Conservation (phyloP, 1,284 basidiomycete genomes). For the Tranzscheliella williamsii region DNA sequence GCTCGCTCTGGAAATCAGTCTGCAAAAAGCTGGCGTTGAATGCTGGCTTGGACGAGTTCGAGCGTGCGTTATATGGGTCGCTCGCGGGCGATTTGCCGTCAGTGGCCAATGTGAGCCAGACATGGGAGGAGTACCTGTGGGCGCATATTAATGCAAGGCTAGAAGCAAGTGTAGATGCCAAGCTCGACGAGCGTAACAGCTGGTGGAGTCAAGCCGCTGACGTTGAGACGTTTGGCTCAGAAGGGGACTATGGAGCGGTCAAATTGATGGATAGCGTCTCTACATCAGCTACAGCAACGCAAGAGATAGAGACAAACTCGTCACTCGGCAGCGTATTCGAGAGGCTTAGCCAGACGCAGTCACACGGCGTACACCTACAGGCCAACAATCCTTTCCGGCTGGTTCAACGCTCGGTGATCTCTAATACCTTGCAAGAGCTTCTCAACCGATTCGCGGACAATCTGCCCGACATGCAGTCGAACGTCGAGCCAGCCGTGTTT, state of each 20-base stretch:
- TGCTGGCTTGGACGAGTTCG: constrained; percentile 71
- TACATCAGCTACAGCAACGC: constrained; percentile 1
- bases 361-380: constrained; percentile 42
- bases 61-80: constrained; percentile 83
- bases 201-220: constrained; percentile 62
- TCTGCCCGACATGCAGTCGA: constrained; percentile 41
- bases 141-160: constrained; percentile 81
- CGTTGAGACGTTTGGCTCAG: constrained; percentile 16
- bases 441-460: constrained; percentile 48
- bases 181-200: constrained; percentile 47
- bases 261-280: constrained; percentile 29
- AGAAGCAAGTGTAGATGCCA: constrained; percentile 75
- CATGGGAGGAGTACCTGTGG: constrained; percentile 95
- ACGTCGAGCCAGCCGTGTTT: constrained; percentile 36
- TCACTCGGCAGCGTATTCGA: constrained; percentile 48
- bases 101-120: constrained; percentile 73
- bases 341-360: constrained; percentile 47
- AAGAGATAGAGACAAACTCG: constrained; percentile 1
- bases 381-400: constrained; percentile 82
- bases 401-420: constrained; percentile 81
- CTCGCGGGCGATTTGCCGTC: constrained; percentile 80
- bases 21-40: constrained; percentile 50
- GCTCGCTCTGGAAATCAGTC: constrained; percentile 55
- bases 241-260: constrained; percentile 40
- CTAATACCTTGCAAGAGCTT: constrained; percentile 69